Evolutionary conservation across 306 rosid genomes (phyloP).

Genomic region (Vachellia pachyceras): DNA sequence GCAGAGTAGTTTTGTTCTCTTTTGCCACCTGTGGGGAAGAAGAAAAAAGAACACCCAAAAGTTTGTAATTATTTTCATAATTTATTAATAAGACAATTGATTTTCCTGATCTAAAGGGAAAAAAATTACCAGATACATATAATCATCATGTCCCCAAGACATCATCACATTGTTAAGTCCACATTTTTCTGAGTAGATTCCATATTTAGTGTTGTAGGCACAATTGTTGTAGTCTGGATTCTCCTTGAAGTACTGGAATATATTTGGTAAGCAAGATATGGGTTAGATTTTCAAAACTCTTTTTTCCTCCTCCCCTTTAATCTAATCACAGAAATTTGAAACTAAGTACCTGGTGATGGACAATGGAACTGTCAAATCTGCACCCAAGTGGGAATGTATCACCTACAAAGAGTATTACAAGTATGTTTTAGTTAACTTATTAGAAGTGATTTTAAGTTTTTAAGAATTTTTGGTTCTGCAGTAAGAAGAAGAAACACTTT

Average conservation of each 20-base stretch:
- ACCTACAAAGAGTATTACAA: constrained; percentile 26
- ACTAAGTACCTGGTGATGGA: constrained; percentile 46
- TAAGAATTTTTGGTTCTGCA: no score
- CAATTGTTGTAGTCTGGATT: constrained; percentile 43
- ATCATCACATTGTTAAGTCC: constrained; percentile 49
- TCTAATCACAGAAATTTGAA: background rate
- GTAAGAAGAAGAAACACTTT: constrained; percentile 7
- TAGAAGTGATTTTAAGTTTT: no score
- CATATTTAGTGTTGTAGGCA: constrained; percentile 43
- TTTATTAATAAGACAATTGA: background rate
- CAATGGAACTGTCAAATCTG: constrained; percentile 46
- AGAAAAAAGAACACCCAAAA: background rate
- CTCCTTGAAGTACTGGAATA: constrained; percentile 45
- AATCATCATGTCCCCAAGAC: constrained; percentile 66
- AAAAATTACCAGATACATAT: constrained; percentile 48
- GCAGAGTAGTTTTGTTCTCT: constrained; percentile 49
- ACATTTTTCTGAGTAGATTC: constrained; percentile 46
- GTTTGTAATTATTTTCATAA: background rate
- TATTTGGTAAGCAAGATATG: background rate
- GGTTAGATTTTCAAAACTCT: background rate
- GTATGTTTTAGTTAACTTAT: no score
- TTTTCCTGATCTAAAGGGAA: background rate
- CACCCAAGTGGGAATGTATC: constrained; percentile 57
- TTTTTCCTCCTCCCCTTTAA: background rate
- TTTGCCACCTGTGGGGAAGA: constrained; percentile 43